These are phyloP conservation scores for Talaromyces sp. DNA, from an alignment of 2,329 filamentous ascomycete genomes.

Conservation along the genomic window DNA sequence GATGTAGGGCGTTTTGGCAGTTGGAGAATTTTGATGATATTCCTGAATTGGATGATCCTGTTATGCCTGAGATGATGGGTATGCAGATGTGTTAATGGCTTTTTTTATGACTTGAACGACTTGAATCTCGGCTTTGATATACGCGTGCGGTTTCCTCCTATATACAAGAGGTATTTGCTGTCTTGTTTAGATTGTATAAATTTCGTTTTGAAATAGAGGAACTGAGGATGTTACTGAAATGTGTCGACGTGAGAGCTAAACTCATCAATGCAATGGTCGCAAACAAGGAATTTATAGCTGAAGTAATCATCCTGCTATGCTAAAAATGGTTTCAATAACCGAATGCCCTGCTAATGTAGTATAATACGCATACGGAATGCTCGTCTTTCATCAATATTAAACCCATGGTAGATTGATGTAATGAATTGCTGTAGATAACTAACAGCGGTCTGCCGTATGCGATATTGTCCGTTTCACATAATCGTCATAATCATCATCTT, in stretches of 20 bases:
- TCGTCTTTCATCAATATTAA: neutral
- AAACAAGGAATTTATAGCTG: neutral
- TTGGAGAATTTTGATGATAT: constrained; percentile 52
- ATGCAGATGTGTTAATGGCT: constrained; percentile 6
- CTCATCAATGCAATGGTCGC: neutral
- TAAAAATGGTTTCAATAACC: neutral
- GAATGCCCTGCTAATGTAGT: neutral
- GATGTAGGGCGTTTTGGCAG: constrained; percentile 69
- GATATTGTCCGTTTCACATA: neutral
- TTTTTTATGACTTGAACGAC: neutral
- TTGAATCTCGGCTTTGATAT: neutral
- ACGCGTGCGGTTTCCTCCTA: neutral
- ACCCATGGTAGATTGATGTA: neutral
- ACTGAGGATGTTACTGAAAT: neutral
- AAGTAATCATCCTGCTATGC: neutral
- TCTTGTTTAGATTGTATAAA: neutral
- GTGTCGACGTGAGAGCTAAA: neutral
- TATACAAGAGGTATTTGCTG: neutral
- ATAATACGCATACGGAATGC: neutral
- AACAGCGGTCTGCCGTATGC: neutral
- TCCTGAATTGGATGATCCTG: constrained; percentile 1
- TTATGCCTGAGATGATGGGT: constrained; percentile 8
- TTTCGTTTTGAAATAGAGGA: neutral
- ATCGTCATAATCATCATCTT: constrained; percentile 1
- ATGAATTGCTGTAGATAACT: neutral